Evolutionary conservation across 2,329 filamentous ascomycete genomes (phyloP).

Genomic region (Camillea tinctor): DNA sequence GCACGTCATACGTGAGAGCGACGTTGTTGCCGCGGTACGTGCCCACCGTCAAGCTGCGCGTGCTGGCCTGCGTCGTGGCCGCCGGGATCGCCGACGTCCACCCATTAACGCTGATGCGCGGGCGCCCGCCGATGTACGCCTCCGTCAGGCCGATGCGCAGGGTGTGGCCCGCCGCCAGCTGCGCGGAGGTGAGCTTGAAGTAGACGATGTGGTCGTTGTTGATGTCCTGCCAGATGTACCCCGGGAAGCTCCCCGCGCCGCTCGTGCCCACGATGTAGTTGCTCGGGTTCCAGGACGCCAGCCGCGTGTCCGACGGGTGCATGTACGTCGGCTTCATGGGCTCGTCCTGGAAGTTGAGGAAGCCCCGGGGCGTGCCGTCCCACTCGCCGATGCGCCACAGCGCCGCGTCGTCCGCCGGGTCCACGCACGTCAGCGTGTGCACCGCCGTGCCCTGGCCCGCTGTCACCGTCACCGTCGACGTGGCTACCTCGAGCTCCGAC

Average conservation of each 20-base stretch:
- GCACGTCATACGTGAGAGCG: conserved; percentile 29
- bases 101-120: conserved; percentile 31
- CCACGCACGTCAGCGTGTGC: conserved; percentile 16
- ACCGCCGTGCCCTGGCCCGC: conserved; percentile 30
- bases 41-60: conserved; percentile 33
- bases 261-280: conserved; percentile 38
- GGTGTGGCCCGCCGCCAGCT: conserved; percentile 27
- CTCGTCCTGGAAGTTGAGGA: conserved; percentile 36
- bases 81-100: conserved; percentile 28
- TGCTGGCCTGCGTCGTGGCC: conserved; percentile 30
- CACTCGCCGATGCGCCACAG: conserved; percentile 39
- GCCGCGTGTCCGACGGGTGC: conserved; percentile 37
- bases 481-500: conserved; percentile 34
- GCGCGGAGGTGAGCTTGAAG: conserved; percentile 34
- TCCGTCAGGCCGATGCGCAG: conserved; percentile 34
- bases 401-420: conserved; percentile 27
- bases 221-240: conserved; percentile 42
- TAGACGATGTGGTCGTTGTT: conserved; percentile 42
- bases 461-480: conserved; percentile 25
- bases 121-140: conserved; percentile 32
- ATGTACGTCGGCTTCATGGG: conserved; percentile 42
- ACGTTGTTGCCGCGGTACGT: conserved; percentile 33
- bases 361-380: conserved; percentile 36
- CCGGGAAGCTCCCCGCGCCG: conserved; percentile 35
- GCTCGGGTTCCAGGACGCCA: conserved; percentile 30